Evolutionary conservation across 495 filamentous ascomycete genomes (phyloP).

Genomic region (Daldinia decipiens): DNA sequence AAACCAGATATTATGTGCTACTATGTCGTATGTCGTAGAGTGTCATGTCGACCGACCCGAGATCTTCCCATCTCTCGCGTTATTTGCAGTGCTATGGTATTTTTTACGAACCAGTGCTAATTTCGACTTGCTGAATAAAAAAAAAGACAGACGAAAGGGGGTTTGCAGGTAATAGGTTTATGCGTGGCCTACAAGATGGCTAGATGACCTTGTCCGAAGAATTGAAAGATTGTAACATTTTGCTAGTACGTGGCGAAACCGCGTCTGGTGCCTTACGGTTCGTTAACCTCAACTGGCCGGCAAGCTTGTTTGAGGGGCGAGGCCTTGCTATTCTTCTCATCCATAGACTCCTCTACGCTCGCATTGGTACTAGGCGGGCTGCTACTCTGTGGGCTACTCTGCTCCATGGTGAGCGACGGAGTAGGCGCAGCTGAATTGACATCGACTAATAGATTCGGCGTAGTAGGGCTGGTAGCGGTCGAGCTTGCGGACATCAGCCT

Average conservation of each 20-base stretch:
- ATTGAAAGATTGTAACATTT: neutral
- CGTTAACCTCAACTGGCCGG: conserved; percentile 28
- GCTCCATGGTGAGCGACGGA: conserved; percentile 67
- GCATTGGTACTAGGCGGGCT: conserved; percentile 68
- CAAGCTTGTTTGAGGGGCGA: conserved; percentile 15
- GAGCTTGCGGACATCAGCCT: conserved; percentile 62
- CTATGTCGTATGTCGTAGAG: conserved; percentile 32
- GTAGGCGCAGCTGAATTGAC: conserved; percentile 64
- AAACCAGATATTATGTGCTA: conserved; percentile 41
- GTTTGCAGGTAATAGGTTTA: neutral
- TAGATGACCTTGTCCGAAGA: neutral
- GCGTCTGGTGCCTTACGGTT: conserved; percentile 6
- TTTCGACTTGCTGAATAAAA: conserved; percentile 16
- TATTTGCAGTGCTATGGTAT: conserved; percentile 31
- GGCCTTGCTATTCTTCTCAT: conserved; percentile 33
- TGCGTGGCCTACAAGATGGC: neutral
- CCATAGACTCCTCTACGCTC: conserved; percentile 57
- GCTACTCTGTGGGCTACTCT: conserved; percentile 72
- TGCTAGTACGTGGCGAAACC: neutral
- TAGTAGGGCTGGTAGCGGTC: conserved; percentile 35
- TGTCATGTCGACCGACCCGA: conserved; percentile 19
- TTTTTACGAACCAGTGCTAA: conserved; percentile 19
- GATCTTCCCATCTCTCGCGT: conserved; percentile 24
- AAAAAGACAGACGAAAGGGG: conserved; percentile 9
- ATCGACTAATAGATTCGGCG: conserved; percentile 57